Evolutionary conservation across 2,329 filamentous ascomycete genomes (phyloP), one percentile per base, ranked within the genome.

Genomic region (Fusarium duplospermum): DNA sequence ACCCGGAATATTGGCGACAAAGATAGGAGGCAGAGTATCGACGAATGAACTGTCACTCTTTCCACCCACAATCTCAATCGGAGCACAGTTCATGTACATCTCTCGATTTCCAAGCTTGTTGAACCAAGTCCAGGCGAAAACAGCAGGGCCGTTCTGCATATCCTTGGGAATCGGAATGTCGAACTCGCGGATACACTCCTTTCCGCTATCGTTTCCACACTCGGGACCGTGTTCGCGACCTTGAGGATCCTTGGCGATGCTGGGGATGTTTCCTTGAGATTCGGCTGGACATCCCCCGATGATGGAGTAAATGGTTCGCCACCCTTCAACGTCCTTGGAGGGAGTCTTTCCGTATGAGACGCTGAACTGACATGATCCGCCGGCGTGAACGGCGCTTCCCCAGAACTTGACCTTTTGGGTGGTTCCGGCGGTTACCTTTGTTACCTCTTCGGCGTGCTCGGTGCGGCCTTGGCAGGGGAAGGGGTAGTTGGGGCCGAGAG

Each of bases 71-170:
- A 95, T 90, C 66, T 89, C 89, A 75, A 95, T 89, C 52, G 89
- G 86, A 2, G 93, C 93, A 79, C 94, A 96, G 83, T 94, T 93
- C 92, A 94, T 94, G 87, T 96, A 96, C 89, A 93, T 93, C 81
- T 96, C 93, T 33, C 93, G 88, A 82, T 95, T 95, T 18, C 93
- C 93, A 38, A 93, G 83, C 74, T 91, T 86, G 86, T 94, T 94
- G 84, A 93, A 92, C 92, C 92, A 94, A 18, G 90, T 91, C 94
- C 94, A 96, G 20, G 90, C 90, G 58, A 96, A 89, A 20, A 95
- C 81, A 50, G 91, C 92, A 22, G 90, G 88, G 81, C 82, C 85
- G 71, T 79, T 79, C 68, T 78, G 72, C 73, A 79, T 77, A 3
- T 78, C 62, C 66, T 79, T 77, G 1, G 77, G 77, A 6, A 79